Base-by-base conservation (phyloP, 306 rosid species). In the Crotalaria pallida region DNA sequence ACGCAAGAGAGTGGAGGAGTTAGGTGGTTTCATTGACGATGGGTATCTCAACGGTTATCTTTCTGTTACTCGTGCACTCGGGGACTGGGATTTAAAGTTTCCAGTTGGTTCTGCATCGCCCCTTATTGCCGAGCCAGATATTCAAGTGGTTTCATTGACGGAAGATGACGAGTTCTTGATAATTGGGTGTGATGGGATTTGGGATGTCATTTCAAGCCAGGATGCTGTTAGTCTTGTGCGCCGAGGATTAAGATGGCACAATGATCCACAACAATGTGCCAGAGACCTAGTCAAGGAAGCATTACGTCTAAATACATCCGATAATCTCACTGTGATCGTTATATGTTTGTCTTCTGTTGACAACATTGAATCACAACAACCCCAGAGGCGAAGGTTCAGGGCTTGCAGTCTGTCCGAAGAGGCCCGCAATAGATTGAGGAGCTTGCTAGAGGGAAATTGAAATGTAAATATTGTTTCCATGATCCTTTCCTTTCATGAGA, bases 141-240 rank as follows among this genome's bases (percentile, higher is more conserved):
- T 92, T 77, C 83, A 84, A 47, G 90, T 72, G 66, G 79, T 67
- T 38, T 17, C 78, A 16, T 76, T 92, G 78, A 86, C 88, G 2
- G 86, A 88, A 65, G 92, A 86, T 1, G 92, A 92, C 0, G 98
- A 92, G 49, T 92, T 92, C 77, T 58, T 92, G 81, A 86, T 92
- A 51, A 84, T 92, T 59, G 87, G 88, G 10, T 92, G 98, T 67
- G 98, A 92, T 64, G 98, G 96, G 18, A 82, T 92, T 40, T 92
- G 98, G 98, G 98, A 92, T 51, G 92, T 84, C 0, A 83, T 92
- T 85, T 65, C 87, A 10, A 89, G 98, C 80, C 96, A 92, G 73
- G 57, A 72, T 7, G 96, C 96, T 11, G 96, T 92, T 60, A 88
- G 96, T 67, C 82, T 92, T 10, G 96, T 84, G 29, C 88, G 96